Evolutionary conservation across 2,329 filamentous ascomycete genomes (phyloP), one percentile per base, ranked within the genome.

Genomic region (Dothistroma pini): DNA sequence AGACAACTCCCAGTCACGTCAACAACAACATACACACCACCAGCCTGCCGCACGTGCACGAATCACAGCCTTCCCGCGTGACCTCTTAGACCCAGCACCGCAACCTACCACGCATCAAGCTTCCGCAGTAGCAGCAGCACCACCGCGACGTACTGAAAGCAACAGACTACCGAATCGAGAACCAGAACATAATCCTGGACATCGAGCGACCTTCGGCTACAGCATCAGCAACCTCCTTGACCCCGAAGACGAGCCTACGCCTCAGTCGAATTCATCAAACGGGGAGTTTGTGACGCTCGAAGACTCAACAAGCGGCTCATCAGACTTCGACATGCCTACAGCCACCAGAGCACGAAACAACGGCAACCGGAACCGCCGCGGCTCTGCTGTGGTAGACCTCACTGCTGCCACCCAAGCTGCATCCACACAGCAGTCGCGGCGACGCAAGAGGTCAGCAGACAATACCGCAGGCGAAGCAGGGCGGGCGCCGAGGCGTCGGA

Each of bases 261-360:
- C 51, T 16, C 48, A 31, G 22, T 51, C 21, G 10, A 32, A 32
- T 16, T 16, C 12, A 51, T 47, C 61, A 62, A 21, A 35, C n/a
- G 21, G 22, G 12, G 66, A 65, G n/a, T 68, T 68, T 38, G 59
- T 64, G 21, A 64, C 63, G 3, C 57, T 67, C 31, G 63, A 63
- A 44, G 63, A 64, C 31, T 60, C 60, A 7, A 56, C 63, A 31
- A 56, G 59, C 29, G 54, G 62, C 21, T 41, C 58, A 32, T 31
- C 56, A 19, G 51, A 19, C 8, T n/a, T 25, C 22, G 35, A 21
- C 35, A 41, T 31, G 35, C 62, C 29, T 55, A 19, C 51, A 29
- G 21, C 64, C 34, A 32, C 56, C 8, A 21, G 31, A 47, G 19
- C 38, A 29, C 54, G 35, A 22, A 29, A 21, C 14, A 56, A 22